Conservation (phyloP, 257 asterid genomes). For the Thymus quinquecostatus region DNA sequence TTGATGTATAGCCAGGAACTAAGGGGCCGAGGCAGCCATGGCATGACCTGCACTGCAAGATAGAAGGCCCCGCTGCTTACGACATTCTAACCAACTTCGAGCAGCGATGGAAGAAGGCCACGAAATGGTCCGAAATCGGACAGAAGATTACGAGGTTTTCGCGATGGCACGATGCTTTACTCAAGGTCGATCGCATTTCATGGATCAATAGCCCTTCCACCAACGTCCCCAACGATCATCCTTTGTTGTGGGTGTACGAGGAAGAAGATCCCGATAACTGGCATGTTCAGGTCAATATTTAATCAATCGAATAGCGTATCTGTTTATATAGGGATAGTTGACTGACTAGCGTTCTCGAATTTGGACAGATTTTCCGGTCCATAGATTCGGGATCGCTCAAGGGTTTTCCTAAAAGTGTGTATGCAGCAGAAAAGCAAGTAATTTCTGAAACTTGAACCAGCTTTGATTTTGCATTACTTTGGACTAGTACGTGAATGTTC, state of each 20-base stretch:
- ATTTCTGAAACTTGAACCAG: conserved; percentile 1
- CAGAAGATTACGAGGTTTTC: conserved; percentile 40
- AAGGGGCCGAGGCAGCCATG: conserved; percentile 69
- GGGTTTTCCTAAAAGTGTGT: conserved; percentile 55
- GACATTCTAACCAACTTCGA: conserved; percentile 63
- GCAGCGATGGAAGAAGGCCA: conserved; percentile 63
- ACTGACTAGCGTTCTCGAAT: background rate
- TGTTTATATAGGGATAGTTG: too few species aligned
- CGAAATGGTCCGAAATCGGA: conserved; percentile 45
- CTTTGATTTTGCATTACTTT: background rate
- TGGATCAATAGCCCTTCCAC: conserved; percentile 76
- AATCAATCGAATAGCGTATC: background rate
- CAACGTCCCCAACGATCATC: conserved; percentile 60
- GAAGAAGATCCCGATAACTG: conserved; percentile 60
- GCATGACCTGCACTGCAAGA: conserved; percentile 65
- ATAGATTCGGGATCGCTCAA: conserved; percentile 61
- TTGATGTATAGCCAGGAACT: conserved; percentile 40
- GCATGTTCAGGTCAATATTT: conserved; percentile 57
- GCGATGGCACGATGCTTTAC: conserved; percentile 53
- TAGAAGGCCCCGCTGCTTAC: conserved; percentile 67
- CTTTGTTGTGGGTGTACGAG: conserved; percentile 59
- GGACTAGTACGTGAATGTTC: background rate
- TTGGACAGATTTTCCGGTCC: conserved; percentile 55
- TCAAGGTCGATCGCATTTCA: conserved; percentile 74
- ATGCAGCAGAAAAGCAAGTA: conserved; percentile 66